phyloP scores from a whole-genome alignment of 2,329 filamentous ascomycete species.

The Botrytis sinoallii region DNA sequence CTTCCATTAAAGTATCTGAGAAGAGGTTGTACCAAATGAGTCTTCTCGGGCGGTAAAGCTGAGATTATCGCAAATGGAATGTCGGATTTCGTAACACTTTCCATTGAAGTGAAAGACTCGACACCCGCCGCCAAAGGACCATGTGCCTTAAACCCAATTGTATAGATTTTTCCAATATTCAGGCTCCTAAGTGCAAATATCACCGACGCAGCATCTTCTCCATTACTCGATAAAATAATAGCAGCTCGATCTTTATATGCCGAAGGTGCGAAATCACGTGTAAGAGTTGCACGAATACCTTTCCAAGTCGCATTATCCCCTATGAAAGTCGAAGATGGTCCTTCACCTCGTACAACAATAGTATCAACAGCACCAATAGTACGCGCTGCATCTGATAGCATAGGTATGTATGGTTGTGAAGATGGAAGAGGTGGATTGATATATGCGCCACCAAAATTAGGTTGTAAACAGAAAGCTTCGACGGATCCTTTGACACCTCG shows the following conservation, averaged over 20 bases:
- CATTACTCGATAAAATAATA: conserved; percentile 68
- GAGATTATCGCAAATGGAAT: conserved; percentile 80
- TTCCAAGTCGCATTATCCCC: conserved; percentile 86
- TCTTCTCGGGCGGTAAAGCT: conserved; percentile 74
- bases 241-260: conserved; percentile 75
- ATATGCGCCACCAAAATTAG: conserved; percentile 77
- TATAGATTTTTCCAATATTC: conserved; percentile 75
- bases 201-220: conserved; percentile 72
- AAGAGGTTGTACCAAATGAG: conserved; percentile 72
- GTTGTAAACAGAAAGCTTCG: conserved; percentile 69
- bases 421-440: conserved; percentile 68
- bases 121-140: conserved; percentile 61
- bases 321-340: conserved; percentile 54
- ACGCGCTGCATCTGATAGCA: conserved; percentile 70
- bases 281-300: conserved; percentile 77
- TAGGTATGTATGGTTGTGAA: conserved; percentile 57
- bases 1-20: conserved; percentile 60
- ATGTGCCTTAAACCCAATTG: conserved; percentile 72
- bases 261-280: conserved; percentile 76
- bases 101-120: conserved; percentile 63
- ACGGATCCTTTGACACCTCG: conserved; percentile 64
- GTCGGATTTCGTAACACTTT: conserved; percentile 76
- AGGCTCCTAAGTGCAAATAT: conserved; percentile 77
- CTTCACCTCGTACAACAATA: conserved; percentile 60
- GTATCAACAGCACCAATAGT: conserved; percentile 81